Evolutionary conservation across 2,329 filamentous ascomycete species (phyloP).

Genomic region (Annulohypoxylon truncatum): DNA sequence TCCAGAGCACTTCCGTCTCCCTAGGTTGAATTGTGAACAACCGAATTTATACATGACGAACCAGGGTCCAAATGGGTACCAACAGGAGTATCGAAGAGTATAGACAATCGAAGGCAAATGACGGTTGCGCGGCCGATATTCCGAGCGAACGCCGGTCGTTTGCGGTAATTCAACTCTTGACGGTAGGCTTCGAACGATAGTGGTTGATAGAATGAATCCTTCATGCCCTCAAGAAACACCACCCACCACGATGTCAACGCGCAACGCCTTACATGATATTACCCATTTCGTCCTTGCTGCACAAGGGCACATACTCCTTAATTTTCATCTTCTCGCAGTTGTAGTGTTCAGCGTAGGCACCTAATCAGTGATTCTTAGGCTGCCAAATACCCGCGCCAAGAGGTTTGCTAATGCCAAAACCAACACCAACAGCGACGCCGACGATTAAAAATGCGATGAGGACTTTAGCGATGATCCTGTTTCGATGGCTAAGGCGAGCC

Average conservation of each 20-base stretch:
- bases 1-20: slow-evolving; percentile 35
- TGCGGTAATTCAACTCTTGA: background rate
- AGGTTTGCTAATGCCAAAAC: slow-evolving; percentile 71
- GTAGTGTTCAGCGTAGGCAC: background rate
- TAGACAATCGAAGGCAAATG: slow-evolving; percentile 32
- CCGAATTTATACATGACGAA: slow-evolving; percentile 42
- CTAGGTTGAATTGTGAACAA: slow-evolving; percentile 26
- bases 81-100: slow-evolving; percentile 36
- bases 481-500: slow-evolving; percentile 64
- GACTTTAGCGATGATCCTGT: slow-evolving; percentile 66
- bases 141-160: slow-evolving; percentile 8
- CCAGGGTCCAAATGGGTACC: slow-evolving; percentile 41
- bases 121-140: background rate
- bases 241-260: background rate
- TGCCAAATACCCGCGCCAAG: slow-evolving; percentile 70
- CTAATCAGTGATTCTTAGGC: slow-evolving; percentile 47
- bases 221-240: background rate
- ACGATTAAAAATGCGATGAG: slow-evolving; percentile 63
- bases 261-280: background rate
- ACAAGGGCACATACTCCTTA: background rate
- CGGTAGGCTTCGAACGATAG: background rate
- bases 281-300: background rate
- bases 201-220: background rate
- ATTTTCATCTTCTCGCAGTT: background rate
- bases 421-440: slow-evolving; percentile 65